Conservation (phyloP, 257 asterid species). For the Salvia rosmarinus region DNA sequence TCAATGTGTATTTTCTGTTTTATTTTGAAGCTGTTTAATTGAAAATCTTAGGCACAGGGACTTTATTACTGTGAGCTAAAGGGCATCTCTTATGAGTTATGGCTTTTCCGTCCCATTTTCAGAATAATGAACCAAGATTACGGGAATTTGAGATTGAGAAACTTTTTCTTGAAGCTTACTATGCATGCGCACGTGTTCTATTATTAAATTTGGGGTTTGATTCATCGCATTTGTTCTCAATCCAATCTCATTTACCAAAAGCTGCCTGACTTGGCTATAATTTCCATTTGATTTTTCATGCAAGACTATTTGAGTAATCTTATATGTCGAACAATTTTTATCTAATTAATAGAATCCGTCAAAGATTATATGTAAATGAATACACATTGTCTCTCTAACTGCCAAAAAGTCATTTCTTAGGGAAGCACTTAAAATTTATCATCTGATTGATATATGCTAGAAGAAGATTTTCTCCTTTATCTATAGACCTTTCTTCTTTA, state of each 20-base stretch:
- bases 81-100: background rate
- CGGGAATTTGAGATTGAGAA: background rate
- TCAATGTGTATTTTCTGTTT: background rate
- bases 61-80: background rate
- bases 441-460: background rate
- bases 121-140: background rate
- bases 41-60: background rate
- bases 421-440: slow-evolving; percentile 16
- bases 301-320: slow-evolving; percentile 2
- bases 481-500: slow-evolving; percentile 13
- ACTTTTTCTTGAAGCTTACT: slow-evolving; percentile 1
- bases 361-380: background rate
- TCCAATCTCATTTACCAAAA: background rate
- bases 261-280: background rate
- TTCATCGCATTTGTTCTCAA: background rate
- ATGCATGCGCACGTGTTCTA: background rate
- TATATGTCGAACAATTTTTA: background rate
- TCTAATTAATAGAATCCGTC: background rate
- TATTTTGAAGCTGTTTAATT: background rate
- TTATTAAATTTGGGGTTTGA: slow-evolving; percentile 5
- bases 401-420: background rate
- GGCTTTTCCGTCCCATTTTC: background rate
- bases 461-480: slow-evolving; percentile 24
- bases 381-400: background rate
- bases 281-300: slow-evolving; percentile 9